Base-by-base conservation (phyloP, 164 flowering plant genomes). In the Chloranthus sessilifolius region DNA sequence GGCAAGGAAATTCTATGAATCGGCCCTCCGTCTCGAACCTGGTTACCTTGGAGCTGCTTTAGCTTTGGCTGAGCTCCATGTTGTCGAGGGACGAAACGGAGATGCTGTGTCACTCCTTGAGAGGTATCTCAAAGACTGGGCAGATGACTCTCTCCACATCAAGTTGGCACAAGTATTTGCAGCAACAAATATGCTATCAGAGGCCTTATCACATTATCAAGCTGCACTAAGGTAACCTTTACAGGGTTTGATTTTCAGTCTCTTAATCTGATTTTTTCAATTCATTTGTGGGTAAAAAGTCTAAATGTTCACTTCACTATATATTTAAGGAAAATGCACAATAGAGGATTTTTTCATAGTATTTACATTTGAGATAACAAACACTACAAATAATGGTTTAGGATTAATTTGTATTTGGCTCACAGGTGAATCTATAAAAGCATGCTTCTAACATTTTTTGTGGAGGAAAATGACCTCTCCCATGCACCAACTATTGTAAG, bases 1-100 rank as follows among this genome's bases (percentile, higher is more conserved):
- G 98, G 98, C 98, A 21, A 85, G 83, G 54, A 91, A 82, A 71
- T 91, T 85, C 51, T 91, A 91, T 62, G 96, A 91, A 65, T 91
- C 98, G 10, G 90, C 96, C 38, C 88, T 92, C n/a, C 81, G 94
- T 52, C 61, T 88, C 61, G 98, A 92, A 58, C 85, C 95, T 50
- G 88, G 96, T 62, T 92, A 80, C 68, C 95, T 92, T 56, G 94
- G 87, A 63, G 98, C 98, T 47, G 98, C 94, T 47, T 57, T 92
- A 61, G 95, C 96, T 33, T 68, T 92, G 72, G 95, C 96, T 54
- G 94, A 92, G 66, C 95, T 92, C 38, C 96, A 92, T 74, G 82
- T 85, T 37, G 69, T 66, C 16, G 96, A 92, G 68, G 95, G 96
- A 19, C 79, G 91, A 61, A 80, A 76, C 62, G 82, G 76, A 46